Conservation (phyloP, 805 yeast genomes). For the Pichia rugopelliculosa region DNA sequence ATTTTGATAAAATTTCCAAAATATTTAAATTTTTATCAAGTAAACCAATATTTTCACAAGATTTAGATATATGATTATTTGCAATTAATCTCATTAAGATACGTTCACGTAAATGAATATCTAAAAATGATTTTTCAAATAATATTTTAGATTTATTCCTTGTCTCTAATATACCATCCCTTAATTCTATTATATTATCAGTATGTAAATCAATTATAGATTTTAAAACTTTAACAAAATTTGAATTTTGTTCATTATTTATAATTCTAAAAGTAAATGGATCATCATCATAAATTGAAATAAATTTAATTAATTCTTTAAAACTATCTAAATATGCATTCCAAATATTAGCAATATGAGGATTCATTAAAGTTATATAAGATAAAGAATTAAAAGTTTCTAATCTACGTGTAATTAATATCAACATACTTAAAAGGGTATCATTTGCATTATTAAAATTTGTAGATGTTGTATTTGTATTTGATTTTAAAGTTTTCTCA, state of each 20-base stretch:
- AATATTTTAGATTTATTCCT: conserved; percentile 23
- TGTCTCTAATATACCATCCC: conserved; percentile 68
- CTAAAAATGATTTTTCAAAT: conserved; percentile 43
- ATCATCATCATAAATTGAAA: conserved; percentile 20
- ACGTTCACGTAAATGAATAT: conserved; percentile 72
- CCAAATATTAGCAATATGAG: conserved; percentile 74
- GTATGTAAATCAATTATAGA: conserved; percentile 68
- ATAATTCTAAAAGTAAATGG: conserved; percentile 27
- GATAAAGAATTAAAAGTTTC: conserved; percentile 68
- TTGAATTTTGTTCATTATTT: conserved; percentile 45
- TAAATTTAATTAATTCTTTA: conserved; percentile 36
- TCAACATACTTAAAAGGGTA: conserved; percentile 49
- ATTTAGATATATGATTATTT: conserved; percentile 70
- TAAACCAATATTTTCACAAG: conserved; percentile 51
- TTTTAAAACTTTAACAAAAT: conserved; percentile 45
- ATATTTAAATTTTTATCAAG: conserved; percentile 63
- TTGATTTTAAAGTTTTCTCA: background rate
- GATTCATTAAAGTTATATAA: conserved; percentile 78
- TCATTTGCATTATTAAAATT: conserved; percentile 37
- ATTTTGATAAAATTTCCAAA: conserved; percentile 51
- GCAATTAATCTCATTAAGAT: conserved; percentile 82
- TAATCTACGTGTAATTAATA: conserved; percentile 63
- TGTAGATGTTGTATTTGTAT: background rate
- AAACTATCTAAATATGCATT: conserved; percentile 49
- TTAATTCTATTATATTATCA: conserved; percentile 74